Base-by-base conservation (phyloP, 805 yeast genomes). In the Blastobotrys attinorum region DNA sequence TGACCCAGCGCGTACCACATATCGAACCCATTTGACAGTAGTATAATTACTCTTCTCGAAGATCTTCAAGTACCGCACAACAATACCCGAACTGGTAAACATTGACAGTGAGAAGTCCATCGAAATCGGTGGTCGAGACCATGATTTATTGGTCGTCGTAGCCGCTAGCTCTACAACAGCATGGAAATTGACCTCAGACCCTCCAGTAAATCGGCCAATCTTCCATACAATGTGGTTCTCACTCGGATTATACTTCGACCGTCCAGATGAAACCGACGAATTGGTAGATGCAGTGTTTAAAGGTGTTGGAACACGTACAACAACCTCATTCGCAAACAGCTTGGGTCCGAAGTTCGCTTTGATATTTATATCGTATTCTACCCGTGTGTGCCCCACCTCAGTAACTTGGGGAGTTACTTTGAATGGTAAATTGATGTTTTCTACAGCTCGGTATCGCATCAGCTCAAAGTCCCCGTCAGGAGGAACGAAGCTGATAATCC, bases 381-480 rank as follows among this genome's bases (percentile, higher is more conserved):
- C 58, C 37, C 62, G 64, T 21, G 65, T 60, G 21, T 65, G 54
- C 1, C 78, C 79, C 6, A 64, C 54, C 42, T 65, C 65, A 4
- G 69, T 69, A 2, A 80, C 70, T 23, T 69, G 67, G 1, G 90
- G 83, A 3, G 72, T 65, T 13, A 87, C 71, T 40, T 69, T 68
- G 62, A 87, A 83, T 3, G 97, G 97, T 23, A 84, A 58, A 40
- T 75, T 76, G 47, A 83, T 65, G 50, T 78, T 76, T 36, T 77
- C 76, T 1, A 69, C 62, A 1, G 75, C 72, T 44, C 81, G 68
- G 62, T 87, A 88, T 29, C 76, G 70, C 89, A 88, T 80, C 47
- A 88, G 71, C 60, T 86, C 90, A 58, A 86, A 84, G 41, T 78
- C 76, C 0, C 95, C 95, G 63, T 87, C 95, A 1, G 96, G 96